Evolutionary conservation across 139 green algal species (phyloP).

Genomic region (Pleodorina starrii): DNA sequence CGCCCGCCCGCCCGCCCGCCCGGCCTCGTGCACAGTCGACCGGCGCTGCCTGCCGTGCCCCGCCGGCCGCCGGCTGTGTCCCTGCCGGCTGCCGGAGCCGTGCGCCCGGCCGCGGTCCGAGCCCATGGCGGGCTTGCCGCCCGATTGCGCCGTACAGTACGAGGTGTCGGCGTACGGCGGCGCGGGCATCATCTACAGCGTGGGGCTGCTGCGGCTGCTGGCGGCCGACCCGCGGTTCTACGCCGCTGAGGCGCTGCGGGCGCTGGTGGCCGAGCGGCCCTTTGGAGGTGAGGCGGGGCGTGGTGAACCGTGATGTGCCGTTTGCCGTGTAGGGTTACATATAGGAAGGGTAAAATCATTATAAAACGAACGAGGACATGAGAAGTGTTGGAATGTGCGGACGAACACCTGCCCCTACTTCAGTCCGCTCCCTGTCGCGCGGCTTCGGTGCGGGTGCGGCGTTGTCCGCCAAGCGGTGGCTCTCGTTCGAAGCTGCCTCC

Average conservation of each 20-base stretch:
- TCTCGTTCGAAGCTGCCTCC: no score
- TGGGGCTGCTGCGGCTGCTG: background rate
- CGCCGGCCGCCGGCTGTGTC: background rate
- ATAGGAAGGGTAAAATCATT: no score
- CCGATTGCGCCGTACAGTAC: background rate
- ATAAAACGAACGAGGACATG: no score
- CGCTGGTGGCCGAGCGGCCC: background rate
- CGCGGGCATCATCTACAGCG: slow-evolving; percentile 12
- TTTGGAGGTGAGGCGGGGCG: background rate
- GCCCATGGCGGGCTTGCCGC: no score
- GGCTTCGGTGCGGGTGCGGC: no score
- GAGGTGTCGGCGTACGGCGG: slow-evolving; percentile 1
- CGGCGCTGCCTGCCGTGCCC: background rate
- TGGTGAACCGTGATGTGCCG: no score
- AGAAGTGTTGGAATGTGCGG: no score
- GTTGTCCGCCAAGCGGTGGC: no score
- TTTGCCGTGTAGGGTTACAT: no score
- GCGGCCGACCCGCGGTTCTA: background rate
- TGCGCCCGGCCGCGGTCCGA: background rate
- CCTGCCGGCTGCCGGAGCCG: background rate
- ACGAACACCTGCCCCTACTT: no score
- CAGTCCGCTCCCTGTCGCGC: no score
- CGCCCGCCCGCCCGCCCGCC: no score
- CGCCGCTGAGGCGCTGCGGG: background rate
- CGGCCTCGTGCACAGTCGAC: background rate